Conservation (phyloP, 768 basidiomycete species). For the Tubosaeta sp. region DNA sequence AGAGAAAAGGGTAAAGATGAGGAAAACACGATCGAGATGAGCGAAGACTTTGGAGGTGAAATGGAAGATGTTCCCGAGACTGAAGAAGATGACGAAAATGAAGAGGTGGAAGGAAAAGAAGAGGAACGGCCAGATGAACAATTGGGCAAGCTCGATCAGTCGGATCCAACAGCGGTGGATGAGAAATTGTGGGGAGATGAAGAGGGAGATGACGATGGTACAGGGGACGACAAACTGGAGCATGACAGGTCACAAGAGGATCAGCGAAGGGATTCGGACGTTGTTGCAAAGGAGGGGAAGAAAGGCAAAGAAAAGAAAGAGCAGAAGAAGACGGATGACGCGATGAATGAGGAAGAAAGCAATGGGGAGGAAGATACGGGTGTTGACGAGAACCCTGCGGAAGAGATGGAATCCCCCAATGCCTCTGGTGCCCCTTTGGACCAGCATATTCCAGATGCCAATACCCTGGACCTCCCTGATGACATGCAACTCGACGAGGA, state of each 20-base stretch:
- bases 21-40: slow-evolving; percentile 86
- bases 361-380: slow-evolving; percentile 25
- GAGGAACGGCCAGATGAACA: slow-evolving; percentile 73
- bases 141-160: slow-evolving; percentile 74
- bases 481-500: slow-evolving; percentile 61
- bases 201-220: slow-evolving; percentile 46
- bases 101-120: slow-evolving; percentile 48
- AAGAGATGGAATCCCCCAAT: slow-evolving; percentile 42
- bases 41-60: slow-evolving; percentile 81
- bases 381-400: slow-evolving; percentile 35
- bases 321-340: slow-evolving; percentile 31
- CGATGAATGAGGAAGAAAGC: slow-evolving; percentile 25
- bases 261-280: slow-evolving; percentile 53
- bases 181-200: slow-evolving; percentile 98
- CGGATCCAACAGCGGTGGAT: slow-evolving; percentile 82
- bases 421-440: slow-evolving; percentile 67
- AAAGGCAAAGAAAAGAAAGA: slow-evolving; percentile 29
- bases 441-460: slow-evolving; percentile 70
- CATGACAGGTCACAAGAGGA: slow-evolving; percentile 53
- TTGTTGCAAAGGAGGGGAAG: slow-evolving; percentile 75
- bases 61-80: slow-evolving; percentile 76
- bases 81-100: slow-evolving; percentile 39
- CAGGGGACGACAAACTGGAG: slow-evolving; percentile 50
- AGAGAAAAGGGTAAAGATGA: slow-evolving; percentile 49
- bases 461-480: slow-evolving; percentile 87